These are phyloP conservation scores for Boletellus ananas DNA, from an alignment of 768 basidiomycete genomes.

Conservation along the genomic window DNA sequence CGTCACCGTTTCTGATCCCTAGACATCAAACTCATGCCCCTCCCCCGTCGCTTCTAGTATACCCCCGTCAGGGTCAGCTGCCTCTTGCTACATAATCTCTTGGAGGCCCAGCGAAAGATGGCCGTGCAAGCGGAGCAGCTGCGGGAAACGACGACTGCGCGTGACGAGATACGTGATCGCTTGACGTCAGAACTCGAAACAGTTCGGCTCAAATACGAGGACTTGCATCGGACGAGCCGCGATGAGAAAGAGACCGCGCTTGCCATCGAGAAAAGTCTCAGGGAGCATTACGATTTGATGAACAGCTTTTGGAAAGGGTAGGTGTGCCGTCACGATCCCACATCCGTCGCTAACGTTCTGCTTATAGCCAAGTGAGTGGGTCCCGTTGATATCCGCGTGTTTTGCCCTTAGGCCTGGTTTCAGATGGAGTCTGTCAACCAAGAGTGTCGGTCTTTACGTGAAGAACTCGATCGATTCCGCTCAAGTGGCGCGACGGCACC, in stretches of 20 bases:
- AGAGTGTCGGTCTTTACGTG: conserved; percentile 28
- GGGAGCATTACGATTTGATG: conserved; percentile 48
- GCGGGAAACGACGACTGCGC: conserved; percentile 30
- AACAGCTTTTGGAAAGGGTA: conserved; percentile 40
- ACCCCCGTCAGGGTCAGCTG: conserved; percentile 47
- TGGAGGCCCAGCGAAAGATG: conserved; percentile 44
- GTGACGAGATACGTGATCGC: conserved; percentile 30
- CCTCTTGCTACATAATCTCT: conserved; percentile 48
- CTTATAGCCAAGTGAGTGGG: conserved; percentile 35
- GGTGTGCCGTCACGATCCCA: conserved; percentile 14
- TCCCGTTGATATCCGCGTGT: neutral
- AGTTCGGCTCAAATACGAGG: conserved; percentile 38
- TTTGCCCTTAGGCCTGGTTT: conserved; percentile 7
- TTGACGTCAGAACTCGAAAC: conserved; percentile 35
- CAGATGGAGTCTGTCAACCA: conserved; percentile 22
- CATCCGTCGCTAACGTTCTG: conserved; percentile 18
- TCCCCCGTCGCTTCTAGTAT: conserved; percentile 34
- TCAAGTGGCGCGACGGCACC: conserved; percentile 6
- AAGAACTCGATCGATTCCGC: conserved; percentile 25
- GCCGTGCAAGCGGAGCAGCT: conserved; percentile 33
- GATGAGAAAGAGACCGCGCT: conserved; percentile 52
- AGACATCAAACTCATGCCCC: conserved; percentile 5
- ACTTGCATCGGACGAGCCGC: conserved; percentile 37
- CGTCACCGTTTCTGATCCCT: conserved; percentile 6
- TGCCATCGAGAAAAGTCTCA: conserved; percentile 49